phyloP scores from a whole-genome alignment of 2,329 filamentous ascomycete species.

The Pyrenochaeta sp. region DNA sequence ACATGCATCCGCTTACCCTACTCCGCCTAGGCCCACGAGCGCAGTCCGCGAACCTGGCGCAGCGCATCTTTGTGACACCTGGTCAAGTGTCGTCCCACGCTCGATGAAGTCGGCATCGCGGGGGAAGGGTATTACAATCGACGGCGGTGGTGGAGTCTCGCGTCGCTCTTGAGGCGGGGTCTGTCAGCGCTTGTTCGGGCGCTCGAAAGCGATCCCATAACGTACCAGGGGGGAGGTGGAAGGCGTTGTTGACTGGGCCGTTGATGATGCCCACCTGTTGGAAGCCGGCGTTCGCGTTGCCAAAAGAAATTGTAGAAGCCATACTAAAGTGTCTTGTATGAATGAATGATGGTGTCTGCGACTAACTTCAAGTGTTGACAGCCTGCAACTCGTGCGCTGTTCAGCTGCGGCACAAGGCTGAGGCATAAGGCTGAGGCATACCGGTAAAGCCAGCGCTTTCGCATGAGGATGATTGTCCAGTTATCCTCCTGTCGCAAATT shows the following conservation, averaged over 20 bases:
- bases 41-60: conserved; percentile 20
- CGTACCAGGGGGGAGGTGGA: conserved; percentile 16
- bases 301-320: conserved; percentile 13
- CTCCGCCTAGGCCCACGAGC: conserved; percentile 36
- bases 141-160: conserved; percentile 29
- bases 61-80: conserved; percentile 10
- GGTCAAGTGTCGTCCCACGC: conserved; percentile 16
- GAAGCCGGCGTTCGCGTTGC: conserved; percentile 16
- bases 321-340: conserved; percentile 4
- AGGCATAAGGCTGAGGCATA: no score
- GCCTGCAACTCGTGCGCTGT: no score
- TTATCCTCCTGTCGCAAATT: no score
- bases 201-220: conserved; percentile 9
- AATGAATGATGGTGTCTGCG: conserved; percentile 8
- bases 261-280: conserved; percentile 14
- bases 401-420: no score
- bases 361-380: no score
- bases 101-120: conserved; percentile 38
- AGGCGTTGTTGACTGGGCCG: conserved; percentile 11
- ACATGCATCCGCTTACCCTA: conserved; percentile 15
- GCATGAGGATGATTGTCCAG: no score
- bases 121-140: conserved; percentile 31
- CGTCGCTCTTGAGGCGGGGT: conserved; percentile 4
- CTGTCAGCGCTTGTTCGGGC: conserved; percentile 9
- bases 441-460: no score